Evolutionary conservation across 108 stramenopile species (phyloP), one percentile per base, ranked within the genome.

Genomic region (Hondaea fermentalgiana): DNA sequence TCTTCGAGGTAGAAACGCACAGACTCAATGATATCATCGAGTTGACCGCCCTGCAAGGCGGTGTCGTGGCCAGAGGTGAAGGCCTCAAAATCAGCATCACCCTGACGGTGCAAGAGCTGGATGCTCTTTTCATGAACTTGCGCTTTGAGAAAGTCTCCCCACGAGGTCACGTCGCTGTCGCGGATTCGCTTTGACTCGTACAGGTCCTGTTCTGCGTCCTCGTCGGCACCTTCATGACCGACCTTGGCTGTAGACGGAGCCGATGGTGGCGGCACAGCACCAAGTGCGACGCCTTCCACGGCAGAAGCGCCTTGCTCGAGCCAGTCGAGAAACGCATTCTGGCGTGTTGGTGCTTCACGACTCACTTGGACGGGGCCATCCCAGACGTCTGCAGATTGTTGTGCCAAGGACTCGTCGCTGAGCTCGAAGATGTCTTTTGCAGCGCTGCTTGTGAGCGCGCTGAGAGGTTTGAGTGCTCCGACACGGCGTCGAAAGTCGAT

Each of bases 1-100:
- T 83, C 76, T 45, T 83, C 76, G n/a, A 83, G 76, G 28, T 53
- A 83, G 76, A 53, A 83, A 16, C 76, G 76, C 19, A 83, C 51
- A 12, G 51, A 53, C 3, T 83, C 76, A 3, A 53, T 12, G 51
- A 83, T 83, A 2, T 83, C 23, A 12, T 83, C 76, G n/a, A 83
- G 45, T 16, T 83, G 76, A 23, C 3, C 51, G 0, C 49, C n/a
- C 5, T 83, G 49, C 76, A 47, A 45, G 28, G 49, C 76, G 12
- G 51, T 47, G 6, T 83, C 76, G n/a, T 47, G 49, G 45, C 76
- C 76, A 83, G 76, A 83, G 51, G 45, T 83, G 23, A 53, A 83
- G 25, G 76, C 51, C 49, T 47, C 45, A 53, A 83, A 53, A 23
- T 83, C 76, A 12, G 51, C 76, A 35, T 83, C 76, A 0, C 76